A percentile compares a stretch with the other conserved stretches of the same genome.
Conservation (phyloP, 192 early-diverging fungal species). For the Geranomyces variabilis region DNA sequence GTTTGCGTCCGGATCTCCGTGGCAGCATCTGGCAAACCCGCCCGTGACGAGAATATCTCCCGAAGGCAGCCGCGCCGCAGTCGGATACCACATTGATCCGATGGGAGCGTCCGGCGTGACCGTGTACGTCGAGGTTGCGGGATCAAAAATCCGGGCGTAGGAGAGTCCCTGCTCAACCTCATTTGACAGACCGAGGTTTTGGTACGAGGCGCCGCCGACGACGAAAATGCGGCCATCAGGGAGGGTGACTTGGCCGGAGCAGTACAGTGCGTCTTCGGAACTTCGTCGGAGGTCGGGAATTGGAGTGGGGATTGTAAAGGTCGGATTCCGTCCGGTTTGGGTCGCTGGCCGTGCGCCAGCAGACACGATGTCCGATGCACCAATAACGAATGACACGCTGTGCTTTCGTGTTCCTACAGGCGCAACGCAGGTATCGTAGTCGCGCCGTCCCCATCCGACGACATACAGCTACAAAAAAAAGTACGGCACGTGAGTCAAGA, state of each 20-base stretch:
- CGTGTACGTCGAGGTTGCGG: background rate
- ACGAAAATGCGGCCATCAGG: constrained; percentile 21
- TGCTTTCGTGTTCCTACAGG: constrained; percentile 22
- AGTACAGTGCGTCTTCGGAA: constrained; percentile 15
- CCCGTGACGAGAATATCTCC: constrained; percentile 24
- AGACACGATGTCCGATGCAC: background rate
- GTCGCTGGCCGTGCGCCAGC: background rate
- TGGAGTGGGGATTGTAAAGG: constrained; percentile 17
- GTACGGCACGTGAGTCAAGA: too few relatives aligned
- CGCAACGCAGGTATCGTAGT: constrained; percentile 13
- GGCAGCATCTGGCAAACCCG: constrained; percentile 19
- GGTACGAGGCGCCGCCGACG: constrained; percentile 16
- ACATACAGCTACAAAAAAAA: constrained; percentile 7
- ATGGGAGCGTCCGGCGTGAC: constrained; percentile 19
- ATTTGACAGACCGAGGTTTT: constrained; percentile 8
- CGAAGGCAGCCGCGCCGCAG: constrained; percentile 2
- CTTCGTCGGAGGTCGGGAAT: constrained; percentile 4
- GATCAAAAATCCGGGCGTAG: constrained; percentile 18
- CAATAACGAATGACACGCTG: constrained; percentile 24
- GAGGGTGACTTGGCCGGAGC: constrained; percentile 20
- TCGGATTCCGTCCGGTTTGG: constrained; percentile 1
- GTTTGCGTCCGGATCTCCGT: constrained; percentile 4
- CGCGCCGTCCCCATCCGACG: constrained; percentile 19
- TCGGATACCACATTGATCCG: constrained; percentile 25
- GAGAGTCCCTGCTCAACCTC: constrained; percentile 11